These are phyloP conservation scores for Camelina laxa DNA, from an alignment of 345 rosid genomes.

Conservation along the genomic window DNA sequence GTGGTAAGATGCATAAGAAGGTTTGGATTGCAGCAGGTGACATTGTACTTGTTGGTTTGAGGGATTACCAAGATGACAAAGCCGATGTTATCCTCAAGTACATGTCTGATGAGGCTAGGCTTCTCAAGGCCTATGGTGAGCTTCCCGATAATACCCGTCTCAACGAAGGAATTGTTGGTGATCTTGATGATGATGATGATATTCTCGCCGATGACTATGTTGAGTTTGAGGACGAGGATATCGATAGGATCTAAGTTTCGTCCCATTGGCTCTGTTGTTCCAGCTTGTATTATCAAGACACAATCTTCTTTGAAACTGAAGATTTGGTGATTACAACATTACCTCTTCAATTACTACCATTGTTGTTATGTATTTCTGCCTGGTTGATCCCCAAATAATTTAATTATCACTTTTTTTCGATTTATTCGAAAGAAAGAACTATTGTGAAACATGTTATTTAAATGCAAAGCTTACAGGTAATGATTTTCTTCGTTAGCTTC, in stretches of 20 bases:
- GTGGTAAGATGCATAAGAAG: slow-evolving; percentile 87
- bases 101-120: slow-evolving; percentile 82
- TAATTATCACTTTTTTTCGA: background rate
- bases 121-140: slow-evolving; percentile 73
- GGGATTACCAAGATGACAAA: slow-evolving; percentile 84
- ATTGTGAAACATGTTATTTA: background rate
- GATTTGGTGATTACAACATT: slow-evolving; percentile 20
- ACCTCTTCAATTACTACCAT: background rate
- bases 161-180: slow-evolving; percentile 72
- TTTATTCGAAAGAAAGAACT: slow-evolving; percentile 2
- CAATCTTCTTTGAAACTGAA: background rate
- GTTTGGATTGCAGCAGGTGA: slow-evolving; percentile 89
- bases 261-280: slow-evolving; percentile 15
- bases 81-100: slow-evolving; percentile 84
- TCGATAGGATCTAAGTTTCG: slow-evolving; percentile 61
- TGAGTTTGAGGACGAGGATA: slow-evolving; percentile 82
- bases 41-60: slow-evolving; percentile 74
- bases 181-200: slow-evolving; percentile 69
- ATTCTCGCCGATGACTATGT: slow-evolving; percentile 61
- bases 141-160: slow-evolving; percentile 69
- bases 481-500: background rate
- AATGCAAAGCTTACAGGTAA: slow-evolving; percentile 22
- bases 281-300: slow-evolving; percentile 35
- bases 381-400: slow-evolving; percentile 26
- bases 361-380: slow-evolving; percentile 24